Percentiles rank a stretch among this genome's conserved stretches.
Evolutionary conservation across 1,284 basidiomycete genomes (phyloP).

Genomic region (Ceratobasidium papillatum): DNA sequence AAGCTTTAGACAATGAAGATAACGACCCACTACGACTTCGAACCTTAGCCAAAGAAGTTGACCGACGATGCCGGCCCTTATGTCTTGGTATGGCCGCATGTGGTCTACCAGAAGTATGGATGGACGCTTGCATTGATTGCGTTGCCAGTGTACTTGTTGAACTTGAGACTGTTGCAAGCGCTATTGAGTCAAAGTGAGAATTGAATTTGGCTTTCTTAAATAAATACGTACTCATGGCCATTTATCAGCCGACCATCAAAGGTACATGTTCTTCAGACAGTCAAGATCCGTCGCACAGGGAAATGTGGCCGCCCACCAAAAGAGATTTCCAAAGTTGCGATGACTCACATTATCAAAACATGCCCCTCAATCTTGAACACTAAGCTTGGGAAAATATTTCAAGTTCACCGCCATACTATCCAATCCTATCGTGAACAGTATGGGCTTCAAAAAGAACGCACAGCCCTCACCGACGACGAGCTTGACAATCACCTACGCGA

Average conservation of each 20-base stretch:
- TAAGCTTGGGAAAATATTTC: neutral
- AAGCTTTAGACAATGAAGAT: neutral
- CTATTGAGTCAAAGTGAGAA: neutral
- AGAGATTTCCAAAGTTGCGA: neutral
- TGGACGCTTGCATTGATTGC: neutral
- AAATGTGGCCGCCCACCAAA: neutral
- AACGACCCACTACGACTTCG: neutral
- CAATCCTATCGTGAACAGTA: neutral
- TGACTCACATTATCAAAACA: neutral
- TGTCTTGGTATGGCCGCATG: neutral
- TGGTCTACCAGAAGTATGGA: neutral
- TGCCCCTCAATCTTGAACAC: neutral
- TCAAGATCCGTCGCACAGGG: neutral
- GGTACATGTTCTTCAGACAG: neutral
- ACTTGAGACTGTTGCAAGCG: neutral
- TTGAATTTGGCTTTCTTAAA: neutral
- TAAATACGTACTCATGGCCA: neutral
- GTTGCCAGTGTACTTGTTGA: neutral
- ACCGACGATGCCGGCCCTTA: neutral
- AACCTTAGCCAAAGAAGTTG: neutral
- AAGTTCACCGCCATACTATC: slow-evolving; percentile 1
- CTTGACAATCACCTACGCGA: slow-evolving; percentile 26
- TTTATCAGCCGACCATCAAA: neutral
- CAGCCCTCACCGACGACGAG: slow-evolving; percentile 18
- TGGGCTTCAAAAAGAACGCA: neutral